Base-by-base conservation (phyloP, 1,139 yeast species). In the Lodderomyces theae region DNA sequence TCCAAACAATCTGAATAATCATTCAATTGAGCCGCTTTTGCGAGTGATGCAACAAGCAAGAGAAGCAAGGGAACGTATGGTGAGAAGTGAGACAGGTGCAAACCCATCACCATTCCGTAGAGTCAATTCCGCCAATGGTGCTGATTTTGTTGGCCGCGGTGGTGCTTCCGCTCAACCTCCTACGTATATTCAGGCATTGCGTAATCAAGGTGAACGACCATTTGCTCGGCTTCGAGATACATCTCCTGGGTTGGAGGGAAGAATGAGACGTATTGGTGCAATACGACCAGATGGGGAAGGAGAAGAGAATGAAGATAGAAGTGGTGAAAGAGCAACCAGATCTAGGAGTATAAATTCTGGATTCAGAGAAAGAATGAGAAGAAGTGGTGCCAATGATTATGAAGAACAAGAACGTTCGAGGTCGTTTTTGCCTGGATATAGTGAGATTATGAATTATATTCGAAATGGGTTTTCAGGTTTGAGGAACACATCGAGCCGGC, bases 401-500 rank as follows among this genome's bases (percentile, higher is more conserved):
- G 16, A 25, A 25, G 29, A 28, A 10, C 18, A 28, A 11, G 18
- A 28, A 16, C 31, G 31, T 7, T 28, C 31, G 4, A 5, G 31
- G 9, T 28, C 31, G 4, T 15, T 28, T 15, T 15, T 34, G 16
- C 37, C 37, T 34, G 36, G 36, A 10, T 34, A 34, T 25, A 15
- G 11, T 24, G 37, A 34, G 10, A 34, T 34, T 24, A 23, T 34
- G 22, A 25, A 34, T 24, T 25, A 25, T 32, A 32, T 32, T 21
- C 19, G 35, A 32, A 21, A 32, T 32, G 35, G 35, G n/a, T 32
- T 32, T 32, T 32, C 35, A 4, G 25, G 35, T 3, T 31, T 21
- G 17, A 18, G 23, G 13, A 33, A 33, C 22, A 12, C 28, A 7
- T 22, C 35, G 12, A 21, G 17, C 15, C 31, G 31, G 15, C 18